Evolutionary conservation across 2,329 filamentous ascomycete species (phyloP).

Genomic region (Fusarium stilboides): DNA sequence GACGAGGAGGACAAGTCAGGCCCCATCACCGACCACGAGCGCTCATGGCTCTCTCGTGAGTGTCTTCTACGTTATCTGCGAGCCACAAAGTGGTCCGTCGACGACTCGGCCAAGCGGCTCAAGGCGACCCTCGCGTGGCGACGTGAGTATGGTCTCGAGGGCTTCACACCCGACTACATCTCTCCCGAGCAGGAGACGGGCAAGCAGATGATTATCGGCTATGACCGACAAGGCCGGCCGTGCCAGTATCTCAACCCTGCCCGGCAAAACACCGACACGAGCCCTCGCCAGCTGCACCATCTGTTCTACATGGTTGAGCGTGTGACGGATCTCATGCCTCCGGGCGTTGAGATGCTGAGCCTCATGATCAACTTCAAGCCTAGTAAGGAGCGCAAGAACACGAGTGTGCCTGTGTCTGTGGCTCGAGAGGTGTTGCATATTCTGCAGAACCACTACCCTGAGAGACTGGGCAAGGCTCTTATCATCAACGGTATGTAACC

Average conservation of each 20-base stretch:
- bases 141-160: slow-evolving; percentile 87
- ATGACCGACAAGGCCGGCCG: slow-evolving; percentile 86
- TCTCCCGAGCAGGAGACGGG: slow-evolving; percentile 96
- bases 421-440: slow-evolving; percentile 90
- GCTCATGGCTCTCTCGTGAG: slow-evolving; percentile 91
- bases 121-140: slow-evolving; percentile 88
- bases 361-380: slow-evolving; percentile 94
- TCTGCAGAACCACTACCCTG: slow-evolving; percentile 95
- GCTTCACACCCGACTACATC: slow-evolving; percentile 87
- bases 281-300: slow-evolving; percentile 90
- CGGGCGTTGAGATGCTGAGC: slow-evolving; percentile 88
- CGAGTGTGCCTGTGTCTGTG: slow-evolving; percentile 79
- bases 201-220: slow-evolving; percentile 92
- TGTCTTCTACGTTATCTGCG: slow-evolving; percentile 94
- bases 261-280: slow-evolving; percentile 91
- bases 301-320: slow-evolving; percentile 97
- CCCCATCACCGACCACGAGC: slow-evolving; percentile 83
- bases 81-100: slow-evolving; percentile 89
- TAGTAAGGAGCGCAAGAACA: slow-evolving; percentile 80
- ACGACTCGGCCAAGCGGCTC: slow-evolving; percentile 83
- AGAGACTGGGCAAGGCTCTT: slow-evolving; percentile 88
- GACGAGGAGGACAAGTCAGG: slow-evolving; percentile 68
- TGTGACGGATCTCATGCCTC: slow-evolving; percentile 87
- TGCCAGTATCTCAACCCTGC: slow-evolving; percentile 93
- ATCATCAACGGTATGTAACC: slow-evolving; percentile 82